Evolutionary conservation across 345 rosid species (phyloP).

Genomic region (Populus davidiana): DNA sequence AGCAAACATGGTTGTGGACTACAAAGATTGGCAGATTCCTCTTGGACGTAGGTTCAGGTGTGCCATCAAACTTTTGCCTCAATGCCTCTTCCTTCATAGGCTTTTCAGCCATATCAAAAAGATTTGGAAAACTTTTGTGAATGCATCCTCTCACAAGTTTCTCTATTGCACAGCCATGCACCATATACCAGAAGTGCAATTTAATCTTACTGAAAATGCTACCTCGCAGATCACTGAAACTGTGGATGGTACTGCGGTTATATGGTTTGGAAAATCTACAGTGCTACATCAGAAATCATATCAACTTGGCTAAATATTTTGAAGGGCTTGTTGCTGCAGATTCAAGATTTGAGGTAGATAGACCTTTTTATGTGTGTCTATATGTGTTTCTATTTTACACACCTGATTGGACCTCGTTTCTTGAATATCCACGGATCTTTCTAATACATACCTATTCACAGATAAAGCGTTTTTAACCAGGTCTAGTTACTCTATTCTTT

Average conservation of each 20-base stretch:
- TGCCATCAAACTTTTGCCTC: conserved; percentile 13
- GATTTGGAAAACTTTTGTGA: background rate
- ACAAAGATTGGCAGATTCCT: conserved; percentile 97
- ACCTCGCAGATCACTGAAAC: conserved; percentile 64
- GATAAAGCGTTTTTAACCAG: too few species aligned
- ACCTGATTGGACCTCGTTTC: too few species aligned
- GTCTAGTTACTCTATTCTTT: too few species aligned
- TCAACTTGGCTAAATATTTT: conserved; percentile 61
- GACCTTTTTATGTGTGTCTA: background rate
- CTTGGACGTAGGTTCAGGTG: conserved; percentile 95
- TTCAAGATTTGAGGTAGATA: conserved; percentile 68
- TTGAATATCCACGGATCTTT: too few species aligned
- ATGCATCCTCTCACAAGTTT: background rate
- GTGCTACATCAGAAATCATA: conserved; percentile 70
- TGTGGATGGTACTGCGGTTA: conserved; percentile 85
- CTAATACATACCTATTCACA: too few species aligned
- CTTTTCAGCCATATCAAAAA: background rate
- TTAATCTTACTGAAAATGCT: conserved; percentile 5
- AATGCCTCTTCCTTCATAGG: conserved; percentile 1
- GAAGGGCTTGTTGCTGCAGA: conserved; percentile 61
- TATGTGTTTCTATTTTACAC: too few species aligned
- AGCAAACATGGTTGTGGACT: conserved; percentile 80
- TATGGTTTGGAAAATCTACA: conserved; percentile 73
- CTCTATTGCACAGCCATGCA: background rate
- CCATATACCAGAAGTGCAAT: background rate